Conservation (phyloP, 2,329 filamentous ascomycete species). For the Alternaria longipes region DNA sequence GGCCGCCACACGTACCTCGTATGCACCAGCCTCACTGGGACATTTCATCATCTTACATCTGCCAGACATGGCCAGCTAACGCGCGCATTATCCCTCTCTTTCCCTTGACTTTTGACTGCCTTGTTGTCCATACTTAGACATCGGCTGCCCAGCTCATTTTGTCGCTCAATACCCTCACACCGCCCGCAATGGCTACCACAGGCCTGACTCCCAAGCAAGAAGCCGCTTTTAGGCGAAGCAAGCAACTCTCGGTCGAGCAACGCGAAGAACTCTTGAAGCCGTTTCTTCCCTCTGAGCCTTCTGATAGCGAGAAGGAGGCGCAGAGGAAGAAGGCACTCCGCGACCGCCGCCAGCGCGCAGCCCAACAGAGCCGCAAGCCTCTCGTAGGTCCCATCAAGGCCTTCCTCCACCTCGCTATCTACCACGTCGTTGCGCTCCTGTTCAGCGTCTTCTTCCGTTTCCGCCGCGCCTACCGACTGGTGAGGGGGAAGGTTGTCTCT, state of each 20-base stretch:
- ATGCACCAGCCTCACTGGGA: constrained; percentile 42
- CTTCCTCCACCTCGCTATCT: constrained; percentile 73
- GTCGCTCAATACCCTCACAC: constrained; percentile 4
- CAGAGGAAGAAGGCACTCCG: constrained; percentile 23
- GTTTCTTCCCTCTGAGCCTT: constrained; percentile 61
- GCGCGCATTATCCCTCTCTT: constrained; percentile 14
- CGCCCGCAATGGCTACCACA: constrained; percentile 45
- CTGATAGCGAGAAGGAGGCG: constrained; percentile 27
- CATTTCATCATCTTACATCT: constrained; percentile 32
- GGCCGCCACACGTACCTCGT: constrained; percentile 39
- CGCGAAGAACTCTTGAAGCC: constrained; percentile 62
- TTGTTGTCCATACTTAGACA: neutral
- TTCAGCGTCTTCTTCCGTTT: constrained; percentile 90
- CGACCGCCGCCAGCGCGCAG: constrained; percentile 23
- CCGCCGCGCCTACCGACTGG: constrained; percentile 79
- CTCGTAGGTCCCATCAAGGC: constrained; percentile 66
- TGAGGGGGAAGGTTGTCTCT: constrained; percentile 79
- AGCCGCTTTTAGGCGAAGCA: constrained; percentile 46
- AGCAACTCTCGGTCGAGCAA: constrained; percentile 55
- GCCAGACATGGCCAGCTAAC: constrained; percentile 20
- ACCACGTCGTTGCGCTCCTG: constrained; percentile 76
- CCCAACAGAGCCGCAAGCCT: constrained; percentile 27
- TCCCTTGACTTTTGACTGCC: neutral
- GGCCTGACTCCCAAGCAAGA: constrained; percentile 44
- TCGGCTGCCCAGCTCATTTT: constrained; percentile 8